Evolutionary conservation across 169 alveolate genomes (phyloP).

Genomic region (Cryptosporidium xiaoi): DNA sequence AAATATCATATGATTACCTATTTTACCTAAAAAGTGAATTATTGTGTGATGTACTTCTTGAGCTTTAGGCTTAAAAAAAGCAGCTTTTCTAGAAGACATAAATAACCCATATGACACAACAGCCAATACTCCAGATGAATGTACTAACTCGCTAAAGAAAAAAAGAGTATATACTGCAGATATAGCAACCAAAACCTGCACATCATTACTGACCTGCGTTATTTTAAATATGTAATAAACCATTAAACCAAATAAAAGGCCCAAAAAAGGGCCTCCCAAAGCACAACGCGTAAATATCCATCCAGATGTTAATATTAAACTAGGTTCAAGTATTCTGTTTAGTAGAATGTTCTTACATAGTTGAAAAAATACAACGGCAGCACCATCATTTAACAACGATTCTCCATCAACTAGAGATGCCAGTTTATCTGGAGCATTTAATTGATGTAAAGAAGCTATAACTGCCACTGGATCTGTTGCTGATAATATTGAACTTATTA

Average conservation of each 20-base stretch:
- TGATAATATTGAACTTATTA: constrained; percentile 78
- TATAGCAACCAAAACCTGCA: constrained; percentile 47
- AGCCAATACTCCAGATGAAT: constrained; percentile 79
- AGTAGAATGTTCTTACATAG: constrained; percentile 55
- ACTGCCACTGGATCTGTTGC: constrained; percentile 83
- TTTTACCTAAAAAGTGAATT: constrained; percentile 73
- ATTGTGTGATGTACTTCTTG: constrained; percentile 67
- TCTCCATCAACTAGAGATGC: constrained; percentile 80
- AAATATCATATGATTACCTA: constrained; percentile 77
- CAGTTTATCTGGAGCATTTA: constrained; percentile 78
- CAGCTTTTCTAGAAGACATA: constrained; percentile 76
- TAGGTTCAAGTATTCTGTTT: constrained; percentile 57
- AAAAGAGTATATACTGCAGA: constrained; percentile 52
- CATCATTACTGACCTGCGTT: constrained; percentile 33
- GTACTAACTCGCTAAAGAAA: constrained; percentile 47
- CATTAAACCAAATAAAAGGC: constrained; percentile 70
- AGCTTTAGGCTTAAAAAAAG: constrained; percentile 67
- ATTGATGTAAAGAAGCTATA: constrained; percentile 77
- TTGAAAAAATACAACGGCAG: constrained; percentile 78
- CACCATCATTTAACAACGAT: constrained; percentile 78
- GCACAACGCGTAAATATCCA: constrained; percentile 76
- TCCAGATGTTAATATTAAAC: constrained; percentile 67
- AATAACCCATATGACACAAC: constrained; percentile 77
- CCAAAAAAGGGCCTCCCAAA: constrained; percentile 79
- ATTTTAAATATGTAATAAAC: constrained; percentile 23